These are phyloP conservation scores for Pythium vanterpoolii DNA, from an alignment of 352 stramenopile species.

Conservation along the genomic window DNA sequence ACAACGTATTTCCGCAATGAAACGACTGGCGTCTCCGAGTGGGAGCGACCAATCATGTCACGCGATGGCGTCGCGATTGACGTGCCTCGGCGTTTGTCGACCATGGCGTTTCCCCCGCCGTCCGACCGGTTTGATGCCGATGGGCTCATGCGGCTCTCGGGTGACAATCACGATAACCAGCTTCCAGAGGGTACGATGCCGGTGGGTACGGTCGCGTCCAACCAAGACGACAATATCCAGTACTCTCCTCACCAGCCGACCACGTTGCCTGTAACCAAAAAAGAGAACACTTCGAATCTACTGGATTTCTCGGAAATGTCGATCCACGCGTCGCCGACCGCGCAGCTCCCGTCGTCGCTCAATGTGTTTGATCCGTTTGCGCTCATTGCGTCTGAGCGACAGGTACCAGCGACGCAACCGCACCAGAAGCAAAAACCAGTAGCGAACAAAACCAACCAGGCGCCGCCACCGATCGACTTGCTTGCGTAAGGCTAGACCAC, in stretches of 20 bases:
- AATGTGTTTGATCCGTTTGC: constrained; percentile 44
- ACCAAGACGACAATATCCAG: not conserved
- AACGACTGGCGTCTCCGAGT: constrained; percentile 54
- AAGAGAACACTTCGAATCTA: constrained; percentile 41
- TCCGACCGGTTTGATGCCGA: constrained; percentile 22
- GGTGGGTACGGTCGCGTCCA: not conserved
- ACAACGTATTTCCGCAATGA: constrained; percentile 78
- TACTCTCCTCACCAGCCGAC: not conserved
- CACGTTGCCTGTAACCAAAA: not conserved
- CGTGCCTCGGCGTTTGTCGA: constrained; percentile 23
- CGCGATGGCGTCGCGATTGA: constrained; percentile 38
- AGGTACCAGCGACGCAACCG: constrained; percentile 2
- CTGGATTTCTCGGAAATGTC: constrained; percentile 67
- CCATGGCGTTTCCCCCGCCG: constrained; percentile 12
- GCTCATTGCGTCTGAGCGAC: constrained; percentile 15
- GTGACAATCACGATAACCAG: constrained; percentile 12
- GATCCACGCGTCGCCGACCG: constrained; percentile 41
- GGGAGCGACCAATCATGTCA: constrained; percentile 72
- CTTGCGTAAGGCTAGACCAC: constrained; percentile 28
- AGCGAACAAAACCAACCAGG: too few species aligned
- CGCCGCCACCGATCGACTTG: constrained; percentile 35
- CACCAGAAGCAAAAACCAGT: constrained; percentile 18
- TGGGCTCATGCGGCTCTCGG: constrained; percentile 18
- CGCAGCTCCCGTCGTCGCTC: constrained; percentile 16
- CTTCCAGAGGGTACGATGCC: not conserved